Conservation (phyloP, 2,329 filamentous ascomycete species). For the Phialemonium atrogriseum region DNA sequence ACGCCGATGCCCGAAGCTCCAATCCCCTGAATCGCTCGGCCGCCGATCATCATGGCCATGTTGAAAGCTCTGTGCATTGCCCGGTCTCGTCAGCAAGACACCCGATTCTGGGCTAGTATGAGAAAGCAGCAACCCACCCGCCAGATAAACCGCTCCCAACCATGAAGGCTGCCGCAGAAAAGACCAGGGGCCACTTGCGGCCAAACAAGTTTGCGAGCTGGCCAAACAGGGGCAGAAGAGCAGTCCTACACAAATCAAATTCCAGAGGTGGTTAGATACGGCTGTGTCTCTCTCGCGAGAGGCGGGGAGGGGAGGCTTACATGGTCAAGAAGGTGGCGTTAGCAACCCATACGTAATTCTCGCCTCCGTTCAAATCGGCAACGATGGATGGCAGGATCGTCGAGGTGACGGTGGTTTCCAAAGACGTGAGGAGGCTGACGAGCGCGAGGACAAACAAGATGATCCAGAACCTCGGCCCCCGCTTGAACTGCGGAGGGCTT, state of each 20-base stretch:
- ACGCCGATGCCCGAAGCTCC: conserved; percentile 10
- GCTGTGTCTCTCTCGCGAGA: no score
- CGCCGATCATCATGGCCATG: conserved; percentile 9
- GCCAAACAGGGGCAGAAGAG: conserved; percentile 39
- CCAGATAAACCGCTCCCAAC: conserved; percentile 44
- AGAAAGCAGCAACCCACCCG: no score
- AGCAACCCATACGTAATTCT: conserved; percentile 16
- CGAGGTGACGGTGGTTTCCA: conserved; percentile 19
- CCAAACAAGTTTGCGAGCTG: conserved; percentile 44
- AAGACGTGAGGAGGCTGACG: conserved; percentile 15
- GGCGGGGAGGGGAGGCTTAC: no score
- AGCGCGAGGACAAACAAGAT: conserved; percentile 4
- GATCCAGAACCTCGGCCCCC: not conserved
- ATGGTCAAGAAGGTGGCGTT: conserved; percentile 16
- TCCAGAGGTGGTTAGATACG: no score
- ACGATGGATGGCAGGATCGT: conserved; percentile 20
- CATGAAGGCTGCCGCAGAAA: conserved; percentile 35
- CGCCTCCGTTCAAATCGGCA: conserved; percentile 11
- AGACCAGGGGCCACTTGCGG: conserved; percentile 30
- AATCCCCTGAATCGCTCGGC: conserved; percentile 9
- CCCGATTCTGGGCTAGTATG: no score
- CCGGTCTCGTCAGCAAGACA: no score
- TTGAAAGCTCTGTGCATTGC: no score
- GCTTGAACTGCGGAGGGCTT: conserved; percentile 4
- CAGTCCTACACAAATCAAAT: conserved; percentile 13